phyloP scores from a whole-genome alignment of 176 grass and related monocot species.

The Pontederia crassipes region DNA sequence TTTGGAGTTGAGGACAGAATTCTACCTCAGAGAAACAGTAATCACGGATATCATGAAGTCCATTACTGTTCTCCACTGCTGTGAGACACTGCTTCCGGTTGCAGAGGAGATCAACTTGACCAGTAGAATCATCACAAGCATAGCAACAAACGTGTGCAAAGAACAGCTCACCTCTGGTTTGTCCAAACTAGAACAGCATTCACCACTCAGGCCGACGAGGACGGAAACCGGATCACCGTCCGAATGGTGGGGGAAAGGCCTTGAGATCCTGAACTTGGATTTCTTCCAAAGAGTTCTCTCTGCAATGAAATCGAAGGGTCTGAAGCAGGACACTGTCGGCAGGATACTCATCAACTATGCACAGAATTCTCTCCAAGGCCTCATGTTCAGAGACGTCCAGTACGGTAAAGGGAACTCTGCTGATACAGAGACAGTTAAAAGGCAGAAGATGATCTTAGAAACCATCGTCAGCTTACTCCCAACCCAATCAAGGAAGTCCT shows the following conservation, averaged over 20 bases:
- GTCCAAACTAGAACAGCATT: neutral
- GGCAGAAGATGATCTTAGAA: neutral
- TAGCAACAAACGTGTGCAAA: neutral
- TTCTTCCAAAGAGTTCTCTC: slow-evolving; percentile 2
- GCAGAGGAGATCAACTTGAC: slow-evolving; percentile 2
- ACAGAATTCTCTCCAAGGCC: slow-evolving; percentile 1
- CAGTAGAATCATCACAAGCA: neutral
- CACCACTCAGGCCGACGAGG: too few species aligned
- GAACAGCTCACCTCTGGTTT: neutral
- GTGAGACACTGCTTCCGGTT: neutral
- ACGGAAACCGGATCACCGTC: neutral
- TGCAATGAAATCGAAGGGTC: slow-evolving; percentile 8
- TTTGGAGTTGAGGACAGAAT: neutral
- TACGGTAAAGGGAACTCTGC: neutral
- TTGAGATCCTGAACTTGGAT: slow-evolving; percentile 2
- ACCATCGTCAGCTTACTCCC: neutral
- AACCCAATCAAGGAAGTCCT: neutral
- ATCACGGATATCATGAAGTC: neutral
- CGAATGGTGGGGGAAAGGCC: slow-evolving; percentile 5
- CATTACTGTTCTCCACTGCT: neutral
- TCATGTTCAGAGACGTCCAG: neutral
- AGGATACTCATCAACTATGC: slow-evolving; percentile 4
- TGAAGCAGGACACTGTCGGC: neutral
- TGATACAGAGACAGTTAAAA: neutral
- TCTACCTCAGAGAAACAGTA: slow-evolving; percentile 2